Evolutionary conservation across 306 rosid genomes (phyloP).

Genomic region (Arachis stenosperma): DNA sequence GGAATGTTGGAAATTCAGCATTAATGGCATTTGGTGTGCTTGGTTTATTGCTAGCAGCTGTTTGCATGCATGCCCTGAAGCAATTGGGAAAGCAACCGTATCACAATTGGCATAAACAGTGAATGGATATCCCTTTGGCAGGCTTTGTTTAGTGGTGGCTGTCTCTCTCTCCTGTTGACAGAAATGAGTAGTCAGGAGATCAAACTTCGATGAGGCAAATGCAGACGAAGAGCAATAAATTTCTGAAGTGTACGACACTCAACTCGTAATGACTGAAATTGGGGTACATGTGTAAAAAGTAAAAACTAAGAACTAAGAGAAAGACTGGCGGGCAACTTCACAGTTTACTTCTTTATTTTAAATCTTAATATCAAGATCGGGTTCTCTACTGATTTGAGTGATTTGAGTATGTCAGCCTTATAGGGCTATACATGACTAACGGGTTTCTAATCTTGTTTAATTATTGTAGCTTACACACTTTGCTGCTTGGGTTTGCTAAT

Average conservation of each 20-base stretch:
- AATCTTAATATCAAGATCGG: slow-evolving; percentile 24
- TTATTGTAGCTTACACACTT: slow-evolving; percentile 42
- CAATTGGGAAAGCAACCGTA: slow-evolving; percentile 90
- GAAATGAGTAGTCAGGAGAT: slow-evolving; percentile 34
- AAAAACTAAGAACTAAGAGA: slow-evolving; percentile 12
- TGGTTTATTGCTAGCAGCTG: slow-evolving; percentile 76
- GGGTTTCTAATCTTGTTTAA: slow-evolving; percentile 29
- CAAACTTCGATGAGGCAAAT: slow-evolving; percentile 27
- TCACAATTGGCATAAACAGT: slow-evolving; percentile 73
- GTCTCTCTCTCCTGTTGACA: slow-evolving; percentile 24
- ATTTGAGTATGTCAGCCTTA: slow-evolving; percentile 4
- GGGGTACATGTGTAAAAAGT: slow-evolving; percentile 36
- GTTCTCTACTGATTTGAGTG: slow-evolving; percentile 36
- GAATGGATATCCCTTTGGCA: slow-evolving; percentile 39
- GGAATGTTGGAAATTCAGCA: slow-evolving; percentile 63
- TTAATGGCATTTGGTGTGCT: slow-evolving; percentile 66
- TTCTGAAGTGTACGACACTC: slow-evolving; percentile 29
- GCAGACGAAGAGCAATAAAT: slow-evolving; percentile 35
- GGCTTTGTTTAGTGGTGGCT: slow-evolving; percentile 36
- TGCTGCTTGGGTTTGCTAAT: slow-evolving; percentile 41
- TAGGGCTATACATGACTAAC: slow-evolving; percentile 29
- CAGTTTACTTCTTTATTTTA: slow-evolving; percentile 36
- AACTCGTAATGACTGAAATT: slow-evolving; percentile 34
- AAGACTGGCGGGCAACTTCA: slow-evolving; percentile 31
- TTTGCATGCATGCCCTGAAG: slow-evolving; percentile 78